Percentiles rank a stretch among this genome's conserved stretches.
phyloP scores from a whole-genome alignment of 2,329 filamentous ascomycete species.

The Nemania sp. region DNA sequence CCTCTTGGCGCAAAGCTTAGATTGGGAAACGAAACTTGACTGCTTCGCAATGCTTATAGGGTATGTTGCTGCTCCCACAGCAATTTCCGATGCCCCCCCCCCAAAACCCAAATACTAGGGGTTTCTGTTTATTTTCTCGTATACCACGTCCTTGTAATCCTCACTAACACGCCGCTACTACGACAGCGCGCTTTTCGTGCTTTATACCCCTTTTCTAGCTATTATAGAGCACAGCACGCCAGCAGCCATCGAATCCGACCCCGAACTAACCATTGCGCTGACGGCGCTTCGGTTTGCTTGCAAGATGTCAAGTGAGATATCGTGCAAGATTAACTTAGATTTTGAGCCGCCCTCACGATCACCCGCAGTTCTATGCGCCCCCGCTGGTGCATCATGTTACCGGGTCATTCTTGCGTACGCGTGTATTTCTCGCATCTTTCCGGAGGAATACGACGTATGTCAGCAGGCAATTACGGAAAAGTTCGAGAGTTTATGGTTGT shows the following conservation, averaged over 20 bases:
- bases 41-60: constrained; percentile 53
- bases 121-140: background rate
- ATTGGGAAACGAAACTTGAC: constrained; percentile 51
- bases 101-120: background rate
- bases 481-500: constrained; percentile 51
- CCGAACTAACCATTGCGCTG: constrained; percentile 46
- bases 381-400: constrained; percentile 51
- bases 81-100: background rate
- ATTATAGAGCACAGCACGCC: constrained; percentile 44
- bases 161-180: constrained; percentile 8
- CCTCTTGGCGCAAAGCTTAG: constrained; percentile 45
- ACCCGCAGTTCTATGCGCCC: constrained; percentile 48
- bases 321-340: constrained; percentile 50
- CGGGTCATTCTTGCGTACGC: constrained; percentile 48
- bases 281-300: constrained; percentile 51
- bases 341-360: constrained; percentile 43
- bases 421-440: constrained; percentile 48
- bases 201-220: constrained; percentile 51
- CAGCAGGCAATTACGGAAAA: constrained; percentile 50
- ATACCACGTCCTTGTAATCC: background rate
- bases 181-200: constrained; percentile 48
- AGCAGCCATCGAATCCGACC: constrained; percentile 32
- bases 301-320: constrained; percentile 52
- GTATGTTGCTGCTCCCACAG: constrained; percentile 37
- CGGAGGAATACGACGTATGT: constrained; percentile 45